Conservation (phyloP, 108 stramenopile genomes). For the Bacterosira constricta region DNA sequence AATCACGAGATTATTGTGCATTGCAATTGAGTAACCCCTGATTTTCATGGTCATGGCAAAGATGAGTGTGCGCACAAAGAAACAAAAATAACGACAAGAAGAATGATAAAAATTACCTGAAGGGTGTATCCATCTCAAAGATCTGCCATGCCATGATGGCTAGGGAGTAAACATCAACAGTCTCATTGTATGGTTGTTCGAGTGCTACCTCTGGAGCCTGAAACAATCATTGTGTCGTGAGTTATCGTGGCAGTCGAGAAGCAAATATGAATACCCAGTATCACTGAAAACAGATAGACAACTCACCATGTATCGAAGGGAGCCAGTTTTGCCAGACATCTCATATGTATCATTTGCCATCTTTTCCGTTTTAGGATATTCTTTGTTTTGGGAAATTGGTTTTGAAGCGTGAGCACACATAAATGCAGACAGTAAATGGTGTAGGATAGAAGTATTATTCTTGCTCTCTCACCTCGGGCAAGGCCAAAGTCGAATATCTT, state of each 20-base stretch:
- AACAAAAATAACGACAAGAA: too few relatives aligned
- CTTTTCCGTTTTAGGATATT: slow-evolving; percentile 20
- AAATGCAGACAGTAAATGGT: too few relatives aligned
- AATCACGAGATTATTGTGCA: slow-evolving; percentile 65
- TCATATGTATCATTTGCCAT: slow-evolving; percentile 34
- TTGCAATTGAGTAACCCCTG: slow-evolving; percentile 55
- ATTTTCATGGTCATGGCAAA: too few relatives aligned
- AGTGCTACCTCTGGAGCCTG: slow-evolving; percentile 75
- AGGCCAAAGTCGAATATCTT: slow-evolving; percentile 78
- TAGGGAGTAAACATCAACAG: slow-evolving; percentile 88
- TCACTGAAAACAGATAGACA: not conserved
- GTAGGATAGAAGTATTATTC: too few relatives aligned
- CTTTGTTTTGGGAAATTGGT: not conserved
- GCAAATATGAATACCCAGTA: not conserved
- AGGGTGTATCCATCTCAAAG: slow-evolving; percentile 70
- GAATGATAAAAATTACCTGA: slow-evolving; percentile 17
- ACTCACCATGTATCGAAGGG: slow-evolving; percentile 58
- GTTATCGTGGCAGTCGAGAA: too few relatives aligned
- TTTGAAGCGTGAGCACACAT: too few relatives aligned
- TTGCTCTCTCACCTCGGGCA: slow-evolving; percentile 38
- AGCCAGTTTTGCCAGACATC: slow-evolving; percentile 62
- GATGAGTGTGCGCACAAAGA: too few relatives aligned
- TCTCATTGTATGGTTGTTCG: slow-evolving; percentile 84
- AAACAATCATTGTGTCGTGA: too few relatives aligned
- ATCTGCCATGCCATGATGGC: slow-evolving; percentile 86